Evolutionary conservation across 495 filamentous ascomycete species (phyloP).

Genomic region (Trichocladium antarcticum): DNA sequence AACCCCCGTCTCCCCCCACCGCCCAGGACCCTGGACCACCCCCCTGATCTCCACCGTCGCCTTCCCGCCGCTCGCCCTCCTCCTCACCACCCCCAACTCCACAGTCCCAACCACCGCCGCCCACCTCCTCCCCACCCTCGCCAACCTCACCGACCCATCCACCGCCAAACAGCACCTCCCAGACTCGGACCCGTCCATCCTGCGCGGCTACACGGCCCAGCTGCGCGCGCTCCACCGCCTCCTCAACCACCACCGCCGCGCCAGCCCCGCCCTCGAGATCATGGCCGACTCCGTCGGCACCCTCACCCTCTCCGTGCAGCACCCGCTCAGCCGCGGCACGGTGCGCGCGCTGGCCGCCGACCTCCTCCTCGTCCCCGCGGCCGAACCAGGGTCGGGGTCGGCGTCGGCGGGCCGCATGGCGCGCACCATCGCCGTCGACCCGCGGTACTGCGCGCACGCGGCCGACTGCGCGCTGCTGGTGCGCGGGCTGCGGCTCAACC

Average conservation of each 20-base stretch:
- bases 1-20: too few relatives aligned
- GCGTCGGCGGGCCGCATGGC: constrained; percentile 23
- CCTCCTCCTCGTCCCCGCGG: constrained; percentile 16
- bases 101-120: constrained; percentile 9
- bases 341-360: constrained; percentile 27
- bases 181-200: constrained; percentile 26
- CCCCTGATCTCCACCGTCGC: constrained; percentile 19
- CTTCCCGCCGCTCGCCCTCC: constrained; percentile 9
- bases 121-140: constrained; percentile 19
- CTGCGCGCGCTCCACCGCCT: constrained; percentile 21
- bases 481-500: constrained; percentile 15
- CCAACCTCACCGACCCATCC: constrained; percentile 11
- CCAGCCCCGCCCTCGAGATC: constrained; percentile 21
- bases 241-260: constrained; percentile 6
- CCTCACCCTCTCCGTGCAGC: constrained; percentile 20
- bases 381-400: too few relatives aligned
- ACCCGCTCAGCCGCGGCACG: constrained; percentile 31
- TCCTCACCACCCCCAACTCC: constrained; percentile 9
- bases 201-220: constrained; percentile 33
- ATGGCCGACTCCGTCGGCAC: constrained; percentile 30
- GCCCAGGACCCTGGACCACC: constrained; percentile 12
- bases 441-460: constrained; percentile 26
- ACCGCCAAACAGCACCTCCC: constrained; percentile 14
- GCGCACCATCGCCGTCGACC: constrained; percentile 24
- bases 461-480: constrained; percentile 24